Base-by-base conservation (phyloP, 371 early-diverging fungal species). In the Nematocida ironsii region DNA sequence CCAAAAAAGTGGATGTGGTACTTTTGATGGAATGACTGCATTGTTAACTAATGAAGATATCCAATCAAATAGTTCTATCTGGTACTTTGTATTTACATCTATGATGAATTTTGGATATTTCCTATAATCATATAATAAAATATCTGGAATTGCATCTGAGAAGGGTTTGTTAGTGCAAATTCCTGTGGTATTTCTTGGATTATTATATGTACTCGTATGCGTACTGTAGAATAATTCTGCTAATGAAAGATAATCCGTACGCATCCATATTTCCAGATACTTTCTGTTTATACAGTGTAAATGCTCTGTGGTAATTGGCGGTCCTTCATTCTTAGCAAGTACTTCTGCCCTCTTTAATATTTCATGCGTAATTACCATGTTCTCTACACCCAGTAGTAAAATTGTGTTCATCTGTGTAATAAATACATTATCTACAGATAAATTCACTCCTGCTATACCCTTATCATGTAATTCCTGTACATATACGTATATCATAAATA, bases 1-100 rank as follows among this genome's bases (percentile, higher is more conserved):
- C 85, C 85, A 85, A 62, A 85, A 85, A 20, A 69, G 67, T 52
- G 85, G 85, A 80, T 85, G 85, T 23, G 45, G 54, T n/a, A 18
- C 1, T 72, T 68, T 20, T 50, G 52, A 50, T 40, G 7, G 66
- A 11, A n/a, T 27, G 9, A 25, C 47, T 27, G 11, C 1, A 18
- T 56, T 75, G 23, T 47, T 74, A 9, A 82, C 13, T 11, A 66
- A 52, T n/a, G 64, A 52, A 52, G 48, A 52, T 39, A 84, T 75
- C 23, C 82, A 76, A 69, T 82, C 82, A 44, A 82, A 64, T 2
- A 69, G 27, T n/a, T 62, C 52, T 33, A 68, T 60, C 23, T 23
- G 11, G 11, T 60, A 33, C 23, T 60, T 60, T 11, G 18, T 60
- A 23, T 60, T 60, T 20, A 11, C 39, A 33, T 60, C 60, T 23